Evolutionary conservation across 257 asterid genomes (phyloP), one percentile per base, ranked within the genome.

Genomic region (Rehmannia glutinosa): DNA sequence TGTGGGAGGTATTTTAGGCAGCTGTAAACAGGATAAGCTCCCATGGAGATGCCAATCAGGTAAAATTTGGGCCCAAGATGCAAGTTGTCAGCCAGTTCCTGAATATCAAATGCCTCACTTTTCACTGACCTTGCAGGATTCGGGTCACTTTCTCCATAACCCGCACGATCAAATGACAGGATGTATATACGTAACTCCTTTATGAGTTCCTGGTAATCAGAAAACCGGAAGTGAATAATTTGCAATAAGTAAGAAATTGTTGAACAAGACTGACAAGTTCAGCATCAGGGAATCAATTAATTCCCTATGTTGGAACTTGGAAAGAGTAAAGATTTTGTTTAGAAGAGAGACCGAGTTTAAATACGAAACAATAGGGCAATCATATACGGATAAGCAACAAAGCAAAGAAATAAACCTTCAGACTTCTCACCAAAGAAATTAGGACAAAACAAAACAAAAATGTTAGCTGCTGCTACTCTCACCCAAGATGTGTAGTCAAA

Each of bases 101-200:
- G 85, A 75, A 90, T 80, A 66, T 92, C 98, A 28, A 79, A 81
- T 59, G 97, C 96, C 49, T 92, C 98, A 42, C 86, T 92, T 75
- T 83, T 86, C 52, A 86, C 83, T 9, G 96, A 70, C 64, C 91
- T 87, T 19, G 53, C 68, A 15, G 96, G 96, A 76, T 89, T 80
- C 21, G 98, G 95, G 53, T 87, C 93, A 42, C 98, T 92, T 68
- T 92, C 98, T 19, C 97, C 97, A 50, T 89, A 92, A 6, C 98
- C 98, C 4, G 97, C 95, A 25, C 98, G 93, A 76, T 92, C 98
- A 64, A 78, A 92, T 57, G 85, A 77, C 28, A 90, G 61, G 45
- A 90, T n/a, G 74, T 84, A 92, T 59, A 90, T 32, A 62, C 61
- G 36, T 7, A 77, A 78, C 74, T 87, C 95, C 59, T 84, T 72